Evolutionary conservation across 805 yeast genomes (phyloP).

Genomic region (Yueomyces sp.): DNA sequence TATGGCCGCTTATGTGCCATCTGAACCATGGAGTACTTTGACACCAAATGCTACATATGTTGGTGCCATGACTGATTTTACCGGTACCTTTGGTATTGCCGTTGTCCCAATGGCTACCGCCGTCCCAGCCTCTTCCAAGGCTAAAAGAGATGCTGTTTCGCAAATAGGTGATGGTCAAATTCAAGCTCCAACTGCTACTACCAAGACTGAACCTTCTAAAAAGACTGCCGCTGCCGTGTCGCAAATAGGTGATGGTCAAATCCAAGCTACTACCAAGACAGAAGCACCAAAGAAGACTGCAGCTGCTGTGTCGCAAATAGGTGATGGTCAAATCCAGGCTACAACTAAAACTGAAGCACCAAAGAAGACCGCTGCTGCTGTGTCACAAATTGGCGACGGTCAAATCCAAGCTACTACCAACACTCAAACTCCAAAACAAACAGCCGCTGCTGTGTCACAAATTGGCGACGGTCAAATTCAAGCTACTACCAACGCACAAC

Average conservation of each 20-base stretch:
- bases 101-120: constrained; percentile 27
- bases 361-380: constrained; percentile 25
- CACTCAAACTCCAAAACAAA: constrained; percentile 11
- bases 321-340: constrained; percentile 22
- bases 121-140: constrained; percentile 23
- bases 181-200: constrained; percentile 17
- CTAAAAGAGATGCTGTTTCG: constrained; percentile 32
- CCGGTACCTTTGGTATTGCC: constrained; percentile 28
- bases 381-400: constrained; percentile 12
- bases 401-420: constrained; percentile 24
- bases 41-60: constrained; percentile 25
- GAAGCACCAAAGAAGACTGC: constrained; percentile 20
- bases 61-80: constrained; percentile 24
- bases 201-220: constrained; percentile 18
- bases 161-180: constrained; percentile 52
- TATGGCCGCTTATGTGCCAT: constrained; percentile 10
- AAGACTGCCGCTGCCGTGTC: background rate
- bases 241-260: too few species aligned
- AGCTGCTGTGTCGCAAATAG: constrained; percentile 11
- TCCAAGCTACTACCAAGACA: constrained; percentile 4
- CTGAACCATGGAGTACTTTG: constrained; percentile 28
- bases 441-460: constrained; percentile 30
- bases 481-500: constrained; percentile 5
- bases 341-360: constrained; percentile 36
- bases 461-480: constrained; percentile 28